phyloP scores from a whole-genome alignment of 2,329 filamentous ascomycete species.

The Aspergillus sp. region DNA sequence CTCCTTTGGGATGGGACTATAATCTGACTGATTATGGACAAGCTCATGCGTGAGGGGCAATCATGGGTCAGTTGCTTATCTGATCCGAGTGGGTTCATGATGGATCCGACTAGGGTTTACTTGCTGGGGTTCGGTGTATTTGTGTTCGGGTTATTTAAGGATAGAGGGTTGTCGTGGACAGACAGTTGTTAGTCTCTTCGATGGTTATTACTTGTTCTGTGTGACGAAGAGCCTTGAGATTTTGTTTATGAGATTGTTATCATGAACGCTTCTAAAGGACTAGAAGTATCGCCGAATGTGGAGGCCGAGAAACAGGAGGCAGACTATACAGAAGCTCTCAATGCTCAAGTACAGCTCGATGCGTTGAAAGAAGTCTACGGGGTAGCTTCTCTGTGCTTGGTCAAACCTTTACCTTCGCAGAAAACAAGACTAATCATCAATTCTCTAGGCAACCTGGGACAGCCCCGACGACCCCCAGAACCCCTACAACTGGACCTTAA shows the following conservation, averaged over 20 bases:
- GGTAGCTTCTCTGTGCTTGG: background rate
- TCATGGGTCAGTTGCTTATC: background rate
- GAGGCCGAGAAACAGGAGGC: background rate
- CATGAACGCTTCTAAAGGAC: background rate
- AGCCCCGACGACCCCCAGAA: background rate
- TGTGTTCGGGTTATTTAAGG: background rate
- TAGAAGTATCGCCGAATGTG: background rate
- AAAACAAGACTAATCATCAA: no score
- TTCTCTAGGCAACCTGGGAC: slow-evolving; percentile 4
- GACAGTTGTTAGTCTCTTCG: background rate
- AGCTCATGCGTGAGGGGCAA: background rate
- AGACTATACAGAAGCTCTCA: background rate
- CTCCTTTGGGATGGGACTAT: background rate
- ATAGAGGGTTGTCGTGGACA: background rate
- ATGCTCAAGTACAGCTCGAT: background rate
- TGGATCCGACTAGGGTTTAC: background rate
- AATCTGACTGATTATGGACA: background rate
- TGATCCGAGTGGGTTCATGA: background rate
- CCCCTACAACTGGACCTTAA: slow-evolving; percentile 2
- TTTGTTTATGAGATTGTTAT: background rate
- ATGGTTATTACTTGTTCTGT: background rate
- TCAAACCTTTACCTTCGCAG: no score
- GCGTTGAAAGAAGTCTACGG: background rate
- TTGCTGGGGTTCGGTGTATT: background rate
- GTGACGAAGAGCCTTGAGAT: no score